Evolutionary conservation across 2,329 filamentous ascomycete species (phyloP).

Genomic region (Exophiala lecanii-corni): DNA sequence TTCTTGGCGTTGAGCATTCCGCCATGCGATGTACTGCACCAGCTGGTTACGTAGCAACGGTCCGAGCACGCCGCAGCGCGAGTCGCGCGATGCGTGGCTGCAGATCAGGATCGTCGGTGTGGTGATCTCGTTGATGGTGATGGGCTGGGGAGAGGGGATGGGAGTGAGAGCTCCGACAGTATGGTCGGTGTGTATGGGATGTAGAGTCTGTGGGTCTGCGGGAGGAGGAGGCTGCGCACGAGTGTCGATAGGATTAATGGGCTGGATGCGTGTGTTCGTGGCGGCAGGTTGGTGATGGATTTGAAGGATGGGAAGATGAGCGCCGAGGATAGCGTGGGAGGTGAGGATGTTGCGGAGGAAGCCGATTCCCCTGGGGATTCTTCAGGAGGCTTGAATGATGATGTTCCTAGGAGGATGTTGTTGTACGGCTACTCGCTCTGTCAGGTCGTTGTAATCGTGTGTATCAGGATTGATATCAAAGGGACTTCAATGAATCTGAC

Average conservation of each 20-base stretch:
- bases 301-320: conserved; percentile 81
- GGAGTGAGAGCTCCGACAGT: conserved; percentile 41
- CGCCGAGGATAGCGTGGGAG: conserved; percentile 49
- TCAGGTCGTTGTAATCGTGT: conserved; percentile 17
- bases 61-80: conserved; percentile 74
- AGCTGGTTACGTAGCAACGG: conserved; percentile 71
- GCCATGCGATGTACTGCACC: conserved; percentile 31
- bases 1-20: not conserved
- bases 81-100: conserved; percentile 77
- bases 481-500: too few species aligned
- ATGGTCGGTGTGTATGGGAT: conserved; percentile 28
- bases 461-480: conserved; percentile 12
- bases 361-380: too few species aligned
- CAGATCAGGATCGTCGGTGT: conserved; percentile 68
- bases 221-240: conserved; percentile 34
- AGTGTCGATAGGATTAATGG: too few species aligned
- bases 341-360: conserved; percentile 27
- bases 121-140: conserved; percentile 8
- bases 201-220: not conserved
- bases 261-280: too few species aligned
- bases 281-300: conserved; percentile 61
- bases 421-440: conserved; percentile 76
- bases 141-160: conserved; percentile 44
- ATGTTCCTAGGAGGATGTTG: conserved; percentile 70
- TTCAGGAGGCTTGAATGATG: conserved; percentile 54